These are phyloP conservation scores for Kokia cookei DNA, from an alignment of 441 rosid species.

Conservation along the genomic window DNA sequence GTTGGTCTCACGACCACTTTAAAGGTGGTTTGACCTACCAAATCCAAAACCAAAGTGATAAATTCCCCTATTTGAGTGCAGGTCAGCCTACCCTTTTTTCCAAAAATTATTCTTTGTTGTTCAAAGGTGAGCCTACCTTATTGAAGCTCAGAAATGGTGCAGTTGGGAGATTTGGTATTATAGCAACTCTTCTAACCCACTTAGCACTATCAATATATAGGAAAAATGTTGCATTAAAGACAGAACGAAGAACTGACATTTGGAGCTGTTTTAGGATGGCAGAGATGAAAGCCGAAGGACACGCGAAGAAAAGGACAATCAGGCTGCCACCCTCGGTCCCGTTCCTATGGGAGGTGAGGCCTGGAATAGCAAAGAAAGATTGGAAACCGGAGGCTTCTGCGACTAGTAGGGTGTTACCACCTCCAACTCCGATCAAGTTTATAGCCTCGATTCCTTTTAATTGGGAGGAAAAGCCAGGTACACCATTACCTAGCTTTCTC, in stretches of 20 bases:
- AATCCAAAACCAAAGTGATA: not conserved
- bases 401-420: conserved; percentile 17
- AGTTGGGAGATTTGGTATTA: conserved; percentile 15
- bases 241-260: not conserved
- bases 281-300: conserved; percentile 14
- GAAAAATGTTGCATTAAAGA: not conserved
- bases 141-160: conserved; percentile 9
- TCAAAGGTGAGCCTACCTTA: conserved; percentile 25
- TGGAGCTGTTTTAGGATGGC: conserved; percentile 25
- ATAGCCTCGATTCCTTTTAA: conserved; percentile 64
- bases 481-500: conserved; percentile 40
- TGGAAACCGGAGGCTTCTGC: conserved; percentile 57
- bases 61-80: too few relatives aligned
- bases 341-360: conserved; percentile 78
- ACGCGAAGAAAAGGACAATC: conserved; percentile 30
- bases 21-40: not conserved
- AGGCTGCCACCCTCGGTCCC: conserved; percentile 74
- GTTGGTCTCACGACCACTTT: not conserved
- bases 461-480: conserved; percentile 84
- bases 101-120: too few relatives aligned
- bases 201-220: conserved; percentile 4
- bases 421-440: conserved; percentile 47
- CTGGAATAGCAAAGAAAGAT: conserved; percentile 67
- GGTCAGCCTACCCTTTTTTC: too few relatives aligned
- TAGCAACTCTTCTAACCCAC: conserved; percentile 26